These are phyloP conservation scores for Blastomyces gilchristii DNA, from an alignment of 2,329 filamentous ascomycete species.

Conservation along the genomic window DNA sequence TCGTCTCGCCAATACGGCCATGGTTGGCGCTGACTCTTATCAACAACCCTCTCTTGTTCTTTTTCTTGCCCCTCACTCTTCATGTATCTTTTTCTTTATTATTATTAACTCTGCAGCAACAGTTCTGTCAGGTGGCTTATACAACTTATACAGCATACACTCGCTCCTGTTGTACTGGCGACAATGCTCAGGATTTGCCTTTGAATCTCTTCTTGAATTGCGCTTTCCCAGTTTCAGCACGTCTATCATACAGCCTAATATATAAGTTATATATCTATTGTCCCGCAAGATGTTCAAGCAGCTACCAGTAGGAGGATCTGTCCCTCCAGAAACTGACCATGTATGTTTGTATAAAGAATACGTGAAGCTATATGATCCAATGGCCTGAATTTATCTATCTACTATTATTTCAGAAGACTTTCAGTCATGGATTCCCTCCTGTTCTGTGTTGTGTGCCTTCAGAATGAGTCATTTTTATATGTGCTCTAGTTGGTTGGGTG, in stretches of 20 bases:
- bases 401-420: not conserved
- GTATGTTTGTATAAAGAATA: constrained; percentile 40
- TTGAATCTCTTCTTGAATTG: not conserved
- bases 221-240: not conserved
- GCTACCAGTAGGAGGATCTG: constrained; percentile 52
- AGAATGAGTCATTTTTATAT: not conserved
- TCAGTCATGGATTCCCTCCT: not conserved
- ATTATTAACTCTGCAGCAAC: not conserved
- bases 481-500: not conserved
- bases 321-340: constrained; percentile 68
- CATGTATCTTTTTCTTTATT: not conserved
- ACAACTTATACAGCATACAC: not conserved
- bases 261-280: not conserved
- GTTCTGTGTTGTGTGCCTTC: not conserved
- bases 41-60: not conserved
- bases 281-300: constrained; percentile 26
- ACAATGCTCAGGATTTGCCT: not conserved
- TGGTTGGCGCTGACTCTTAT: not conserved
- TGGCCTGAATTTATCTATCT: not conserved
- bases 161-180: not conserved
- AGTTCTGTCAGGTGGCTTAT: not conserved
- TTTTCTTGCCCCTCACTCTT: not conserved
- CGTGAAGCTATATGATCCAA: not conserved
- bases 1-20: not conserved
- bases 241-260: not conserved